phyloP scores from a whole-genome alignment of 345 rosid species.

The Eucalyptus pauciflora region DNA sequence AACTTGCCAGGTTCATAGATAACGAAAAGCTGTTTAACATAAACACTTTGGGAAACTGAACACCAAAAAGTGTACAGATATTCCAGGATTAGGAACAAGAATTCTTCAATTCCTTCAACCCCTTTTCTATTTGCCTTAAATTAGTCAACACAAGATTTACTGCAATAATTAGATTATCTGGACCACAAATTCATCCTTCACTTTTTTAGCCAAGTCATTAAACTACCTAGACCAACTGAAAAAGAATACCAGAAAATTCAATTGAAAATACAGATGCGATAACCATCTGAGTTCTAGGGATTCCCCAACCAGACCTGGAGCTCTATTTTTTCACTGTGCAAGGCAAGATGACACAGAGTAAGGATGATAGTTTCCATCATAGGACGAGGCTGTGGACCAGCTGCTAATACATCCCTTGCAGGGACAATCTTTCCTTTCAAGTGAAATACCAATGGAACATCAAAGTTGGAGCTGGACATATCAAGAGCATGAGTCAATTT shows the following conservation, averaged over 20 bases:
- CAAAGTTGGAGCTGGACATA: constrained; percentile 66
- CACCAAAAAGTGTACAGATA: background rate
- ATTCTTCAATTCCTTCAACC: background rate
- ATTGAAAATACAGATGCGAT: background rate
- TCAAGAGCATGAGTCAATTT: background rate
- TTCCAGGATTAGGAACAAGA: background rate
- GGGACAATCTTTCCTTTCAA: constrained; percentile 59
- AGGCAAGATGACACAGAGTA: constrained; percentile 85
- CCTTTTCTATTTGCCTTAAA: background rate
- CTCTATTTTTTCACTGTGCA: constrained; percentile 81
- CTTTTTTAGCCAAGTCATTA: background rate
- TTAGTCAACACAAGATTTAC: background rate
- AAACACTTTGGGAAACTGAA: background rate
- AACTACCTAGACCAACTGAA: background rate
- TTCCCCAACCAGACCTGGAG: constrained; percentile 34
- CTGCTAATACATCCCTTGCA: constrained; percentile 61
- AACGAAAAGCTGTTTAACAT: background rate
- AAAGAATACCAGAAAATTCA: background rate
- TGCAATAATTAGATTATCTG: background rate
- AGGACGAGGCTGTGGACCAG: constrained; percentile 65
- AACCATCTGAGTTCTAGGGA: background rate
- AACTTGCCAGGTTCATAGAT: background rate
- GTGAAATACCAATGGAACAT: constrained; percentile 43
- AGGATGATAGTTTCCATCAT: constrained; percentile 61
- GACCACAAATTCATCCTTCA: background rate